These are phyloP conservation scores for Lepidopterella palustris DNA, from an alignment of 495 filamentous ascomycete species.

Conservation along the genomic window DNA sequence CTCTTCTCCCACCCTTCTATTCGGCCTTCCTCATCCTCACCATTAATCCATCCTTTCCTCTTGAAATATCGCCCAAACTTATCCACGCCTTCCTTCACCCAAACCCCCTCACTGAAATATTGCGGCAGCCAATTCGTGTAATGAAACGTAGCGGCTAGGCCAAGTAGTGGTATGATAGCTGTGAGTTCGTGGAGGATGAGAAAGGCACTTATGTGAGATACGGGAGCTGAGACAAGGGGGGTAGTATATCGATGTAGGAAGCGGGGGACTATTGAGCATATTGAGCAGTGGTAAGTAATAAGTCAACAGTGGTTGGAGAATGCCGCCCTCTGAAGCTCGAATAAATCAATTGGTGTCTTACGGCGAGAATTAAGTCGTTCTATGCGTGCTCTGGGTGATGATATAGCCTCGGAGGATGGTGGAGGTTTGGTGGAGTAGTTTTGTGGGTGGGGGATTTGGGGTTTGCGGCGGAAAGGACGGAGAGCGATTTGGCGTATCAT, in stretches of 20 bases:
- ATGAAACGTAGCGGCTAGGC: slow-evolving; percentile 70
- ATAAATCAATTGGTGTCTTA: background rate
- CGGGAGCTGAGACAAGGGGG: slow-evolving; percentile 64
- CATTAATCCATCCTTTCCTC: slow-evolving; percentile 57
- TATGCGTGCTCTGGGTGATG: background rate
- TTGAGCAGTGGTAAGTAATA: background rate
- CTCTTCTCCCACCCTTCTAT: no score
- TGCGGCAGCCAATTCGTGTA: slow-evolving; percentile 59
- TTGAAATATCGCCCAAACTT: slow-evolving; percentile 53
- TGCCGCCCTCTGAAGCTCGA: background rate
- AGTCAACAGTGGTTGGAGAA: background rate
- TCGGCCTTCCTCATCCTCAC: slow-evolving; percentile 35
- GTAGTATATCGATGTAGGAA: slow-evolving; percentile 60
- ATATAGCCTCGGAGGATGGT: background rate
- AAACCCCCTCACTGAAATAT: slow-evolving; percentile 44
- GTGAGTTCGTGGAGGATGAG: slow-evolving; percentile 88
- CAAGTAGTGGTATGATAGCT: slow-evolving; percentile 71
- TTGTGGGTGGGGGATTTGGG: no score
- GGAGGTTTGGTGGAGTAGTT: background rate
- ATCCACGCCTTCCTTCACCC: slow-evolving; percentile 50
- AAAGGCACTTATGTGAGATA: slow-evolving; percentile 80
- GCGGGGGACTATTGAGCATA: slow-evolving; percentile 35
- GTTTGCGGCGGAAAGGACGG: no score
- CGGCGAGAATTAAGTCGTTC: background rate
- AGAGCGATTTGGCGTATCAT: no score